Evolutionary conservation across 2,329 filamentous ascomycete species (phyloP).

Genomic region (Sclerotiophoma versabilis): DNA sequence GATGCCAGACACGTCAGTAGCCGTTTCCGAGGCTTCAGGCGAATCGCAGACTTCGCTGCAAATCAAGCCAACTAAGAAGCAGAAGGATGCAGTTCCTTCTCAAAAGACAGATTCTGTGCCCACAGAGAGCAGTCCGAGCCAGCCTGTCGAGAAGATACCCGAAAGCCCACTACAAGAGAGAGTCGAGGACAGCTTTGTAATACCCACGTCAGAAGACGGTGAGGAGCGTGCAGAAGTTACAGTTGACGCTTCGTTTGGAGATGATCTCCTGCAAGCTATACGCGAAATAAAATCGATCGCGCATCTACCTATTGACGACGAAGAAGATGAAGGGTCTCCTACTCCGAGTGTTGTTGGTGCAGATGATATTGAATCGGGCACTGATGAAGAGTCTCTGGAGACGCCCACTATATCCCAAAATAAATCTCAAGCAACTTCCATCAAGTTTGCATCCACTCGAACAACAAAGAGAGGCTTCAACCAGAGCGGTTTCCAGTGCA

Average conservation of each 20-base stretch:
- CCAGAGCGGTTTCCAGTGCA: slow-evolving; percentile 62
- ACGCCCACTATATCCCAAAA: slow-evolving; percentile 18
- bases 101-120: slow-evolving; percentile 48
- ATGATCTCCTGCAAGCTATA: slow-evolving; percentile 71
- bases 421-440: no score
- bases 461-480: slow-evolving; percentile 31
- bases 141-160: slow-evolving; percentile 2
- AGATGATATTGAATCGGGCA: slow-evolving; percentile 24
- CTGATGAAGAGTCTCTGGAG: slow-evolving; percentile 33
- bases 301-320: slow-evolving; percentile 59
- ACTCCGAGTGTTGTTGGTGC: slow-evolving; percentile 34
- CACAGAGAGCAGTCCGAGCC: slow-evolving; percentile 40
- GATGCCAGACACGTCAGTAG: background rate
- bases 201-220: slow-evolving; percentile 17
- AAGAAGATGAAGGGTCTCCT: slow-evolving; percentile 43
- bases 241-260: slow-evolving; percentile 36
- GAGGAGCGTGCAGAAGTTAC: background rate
- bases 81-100: slow-evolving; percentile 46
- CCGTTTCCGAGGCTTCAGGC: slow-evolving; percentile 4
- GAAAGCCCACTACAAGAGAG: slow-evolving; percentile 22
- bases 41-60: slow-evolving; percentile 53
- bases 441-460: slow-evolving; percentile 10
- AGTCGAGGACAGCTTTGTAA: slow-evolving; percentile 42
- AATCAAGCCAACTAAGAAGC: slow-evolving; percentile 58
- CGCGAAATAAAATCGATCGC: slow-evolving; percentile 66